Conservation (phyloP, 2,329 filamentous ascomycete genomes). For the Alternaria triticina region DNA sequence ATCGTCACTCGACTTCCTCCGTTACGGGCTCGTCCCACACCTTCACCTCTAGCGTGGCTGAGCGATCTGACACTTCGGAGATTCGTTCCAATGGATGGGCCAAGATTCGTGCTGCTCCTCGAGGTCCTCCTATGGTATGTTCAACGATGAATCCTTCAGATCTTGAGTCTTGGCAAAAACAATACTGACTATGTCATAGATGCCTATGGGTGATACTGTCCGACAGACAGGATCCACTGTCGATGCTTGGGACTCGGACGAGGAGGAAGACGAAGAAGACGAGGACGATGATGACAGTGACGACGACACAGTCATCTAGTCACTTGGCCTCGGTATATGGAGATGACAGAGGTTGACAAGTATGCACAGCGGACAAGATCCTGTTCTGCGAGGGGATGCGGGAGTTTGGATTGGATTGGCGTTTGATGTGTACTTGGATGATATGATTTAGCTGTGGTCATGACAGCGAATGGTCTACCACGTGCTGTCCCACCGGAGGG, state of each 20-base stretch:
- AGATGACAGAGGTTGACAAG: neutral
- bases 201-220: constrained; percentile 13
- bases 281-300: constrained; percentile 48
- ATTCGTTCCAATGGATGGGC: constrained; percentile 28
- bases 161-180: neutral
- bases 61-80: constrained; percentile 24
- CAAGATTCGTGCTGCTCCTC: constrained; percentile 36
- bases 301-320: constrained; percentile 42
- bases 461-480: neutral
- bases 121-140: constrained; percentile 24
- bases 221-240: neutral
- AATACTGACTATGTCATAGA: constrained; percentile 14
- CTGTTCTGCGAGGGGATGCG: neutral
- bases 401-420: neutral
- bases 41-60: constrained; percentile 34
- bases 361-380: neutral
- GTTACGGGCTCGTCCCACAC: constrained; percentile 19
- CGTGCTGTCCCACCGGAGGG: neutral
- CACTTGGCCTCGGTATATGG: neutral
- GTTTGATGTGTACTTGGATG: neutral
- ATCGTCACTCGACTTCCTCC: constrained; percentile 21
- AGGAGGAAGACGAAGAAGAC: constrained; percentile 54
- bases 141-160: neutral
- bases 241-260: constrained; percentile 18
- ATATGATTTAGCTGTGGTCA: neutral